Conservation (phyloP, 768 basidiomycete genomes). For the Collybia sp. region DNA sequence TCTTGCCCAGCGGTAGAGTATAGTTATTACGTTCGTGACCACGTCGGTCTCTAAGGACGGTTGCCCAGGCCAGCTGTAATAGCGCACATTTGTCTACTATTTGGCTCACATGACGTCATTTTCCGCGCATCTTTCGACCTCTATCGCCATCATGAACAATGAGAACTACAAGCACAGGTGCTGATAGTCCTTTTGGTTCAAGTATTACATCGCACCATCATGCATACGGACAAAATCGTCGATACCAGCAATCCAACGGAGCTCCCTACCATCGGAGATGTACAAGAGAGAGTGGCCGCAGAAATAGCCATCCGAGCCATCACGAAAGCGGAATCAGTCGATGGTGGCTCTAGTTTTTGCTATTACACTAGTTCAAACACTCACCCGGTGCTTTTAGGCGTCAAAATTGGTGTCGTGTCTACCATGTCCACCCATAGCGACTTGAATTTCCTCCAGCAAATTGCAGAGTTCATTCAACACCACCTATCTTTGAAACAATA, state of each 20-base stretch:
- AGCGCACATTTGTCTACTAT: no score
- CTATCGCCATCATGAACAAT: no score
- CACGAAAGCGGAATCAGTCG: constrained; percentile 40
- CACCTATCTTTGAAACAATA: constrained; percentile 37
- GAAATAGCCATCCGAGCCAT: constrained; percentile 52
- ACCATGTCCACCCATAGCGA: constrained; percentile 57
- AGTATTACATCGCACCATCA: no score
- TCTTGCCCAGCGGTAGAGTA: no score
- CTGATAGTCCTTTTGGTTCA: no score
- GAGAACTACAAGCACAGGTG: no score
- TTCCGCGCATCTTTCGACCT: no score
- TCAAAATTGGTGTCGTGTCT: constrained; percentile 54
- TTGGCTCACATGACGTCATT: no score
- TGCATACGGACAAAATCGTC: neutral
- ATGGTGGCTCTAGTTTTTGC: constrained; percentile 27
- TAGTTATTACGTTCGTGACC: no score
- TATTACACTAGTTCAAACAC: neutral
- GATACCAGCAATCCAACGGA: constrained; percentile 5
- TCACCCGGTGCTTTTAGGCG: constrained; percentile 23
- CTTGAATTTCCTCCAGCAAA: constrained; percentile 47
- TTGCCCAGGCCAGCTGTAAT: no score
- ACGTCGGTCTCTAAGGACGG: no score
- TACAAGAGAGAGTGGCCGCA: constrained; percentile 55
- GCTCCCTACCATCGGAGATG: constrained; percentile 52
- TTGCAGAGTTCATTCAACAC: constrained; percentile 43